These are phyloP conservation scores for Fusarium brevicatenulatum DNA, from an alignment of 2,329 filamentous ascomycete genomes.

Conservation along the genomic window DNA sequence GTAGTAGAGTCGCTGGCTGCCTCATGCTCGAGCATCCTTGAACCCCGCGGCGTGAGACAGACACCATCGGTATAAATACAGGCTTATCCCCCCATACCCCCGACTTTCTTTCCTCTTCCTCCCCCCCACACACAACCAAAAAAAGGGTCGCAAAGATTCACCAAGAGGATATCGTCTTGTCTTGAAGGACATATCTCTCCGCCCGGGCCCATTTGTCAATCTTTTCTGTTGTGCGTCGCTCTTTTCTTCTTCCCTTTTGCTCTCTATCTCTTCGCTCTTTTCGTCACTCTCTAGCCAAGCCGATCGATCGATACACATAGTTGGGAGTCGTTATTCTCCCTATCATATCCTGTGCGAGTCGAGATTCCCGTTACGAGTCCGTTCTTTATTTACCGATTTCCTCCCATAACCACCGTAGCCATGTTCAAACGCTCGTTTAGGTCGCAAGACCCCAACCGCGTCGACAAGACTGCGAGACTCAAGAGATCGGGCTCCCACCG, in stretches of 20 bases:
- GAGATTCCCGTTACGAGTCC: slow-evolving; percentile 42
- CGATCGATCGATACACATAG: slow-evolving; percentile 39
- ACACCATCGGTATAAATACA: slow-evolving; percentile 41
- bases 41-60: slow-evolving; percentile 24
- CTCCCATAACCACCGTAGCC: slow-evolving; percentile 50
- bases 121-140: slow-evolving; percentile 65
- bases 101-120: slow-evolving; percentile 50
- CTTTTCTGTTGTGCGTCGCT: slow-evolving; percentile 52
- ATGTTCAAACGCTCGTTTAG: slow-evolving; percentile 97
- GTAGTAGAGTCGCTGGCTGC: slow-evolving; percentile 2
- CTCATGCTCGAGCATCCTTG: slow-evolving; percentile 8
- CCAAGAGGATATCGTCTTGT: slow-evolving; percentile 63
- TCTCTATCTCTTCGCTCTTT: slow-evolving; percentile 57
- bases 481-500: slow-evolving; percentile 69
- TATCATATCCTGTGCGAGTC: slow-evolving; percentile 1
- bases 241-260: slow-evolving; percentile 46
- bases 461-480: slow-evolving; percentile 87
- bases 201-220: slow-evolving; percentile 65
- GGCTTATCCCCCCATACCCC: slow-evolving; percentile 25
- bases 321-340: slow-evolving; percentile 31
- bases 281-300: slow-evolving; percentile 62
- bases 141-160: slow-evolving; percentile 68
- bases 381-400: slow-evolving; percentile 40
- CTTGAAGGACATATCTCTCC: slow-evolving; percentile 57
- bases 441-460: slow-evolving; percentile 76